Evolutionary conservation across 108 stramenopile genomes (phyloP).

Genomic region (Nitzschia inconspicua): DNA sequence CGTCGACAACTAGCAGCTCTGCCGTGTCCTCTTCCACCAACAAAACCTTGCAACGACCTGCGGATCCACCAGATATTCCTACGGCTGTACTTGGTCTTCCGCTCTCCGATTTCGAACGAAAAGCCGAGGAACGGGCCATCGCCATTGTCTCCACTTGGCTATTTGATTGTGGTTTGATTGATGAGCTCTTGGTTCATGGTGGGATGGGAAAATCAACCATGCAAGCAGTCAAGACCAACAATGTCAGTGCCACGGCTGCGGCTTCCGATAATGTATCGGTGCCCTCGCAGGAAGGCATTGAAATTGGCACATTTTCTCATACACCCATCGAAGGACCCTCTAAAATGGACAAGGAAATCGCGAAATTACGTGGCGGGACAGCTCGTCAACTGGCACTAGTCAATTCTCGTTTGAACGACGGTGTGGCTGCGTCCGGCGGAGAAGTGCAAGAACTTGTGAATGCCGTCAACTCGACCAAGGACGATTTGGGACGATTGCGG

Average conservation of each 20-base stretch:
- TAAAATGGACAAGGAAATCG: conserved; percentile 89
- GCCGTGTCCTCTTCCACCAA: not conserved
- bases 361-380: conserved; percentile 60
- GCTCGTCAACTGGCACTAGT: conserved; percentile 72
- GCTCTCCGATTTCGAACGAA: conserved; percentile 75
- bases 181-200: conserved; percentile 77
- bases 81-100: conserved; percentile 69
- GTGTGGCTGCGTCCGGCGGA: conserved; percentile 78
- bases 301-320: conserved; percentile 56
- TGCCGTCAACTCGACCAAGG: conserved; percentile 77
- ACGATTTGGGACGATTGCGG: conserved; percentile 74
- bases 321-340: conserved; percentile 65
- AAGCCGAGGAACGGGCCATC: conserved; percentile 81
- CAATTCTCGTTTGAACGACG: conserved; percentile 83
- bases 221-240: not conserved
- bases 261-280: conserved; percentile 13
- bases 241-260: not conserved
- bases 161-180: conserved; percentile 84
- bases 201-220: conserved; percentile 28
- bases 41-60: conserved; percentile 57
- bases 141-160: conserved; percentile 82
- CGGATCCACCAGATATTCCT: conserved; percentile 74
- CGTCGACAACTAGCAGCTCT: not conserved
- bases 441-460: conserved; percentile 90
- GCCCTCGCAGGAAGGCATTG: conserved; percentile 53